phyloP scores from a whole-genome alignment of 2,329 filamentous ascomycete species.

The Nemania diffusa region DNA sequence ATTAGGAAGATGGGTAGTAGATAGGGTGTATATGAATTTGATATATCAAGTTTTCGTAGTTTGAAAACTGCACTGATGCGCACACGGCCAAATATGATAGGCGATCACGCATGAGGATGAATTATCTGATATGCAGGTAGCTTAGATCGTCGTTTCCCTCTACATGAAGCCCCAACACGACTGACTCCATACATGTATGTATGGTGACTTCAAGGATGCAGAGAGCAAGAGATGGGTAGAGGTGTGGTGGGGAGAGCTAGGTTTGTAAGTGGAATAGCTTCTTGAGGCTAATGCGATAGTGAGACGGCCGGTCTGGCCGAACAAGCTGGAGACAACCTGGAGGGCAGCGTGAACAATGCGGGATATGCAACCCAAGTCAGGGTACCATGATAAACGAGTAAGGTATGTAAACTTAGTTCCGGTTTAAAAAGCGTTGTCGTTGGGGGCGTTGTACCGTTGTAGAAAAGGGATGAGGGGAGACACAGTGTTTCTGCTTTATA shows the following conservation, averaged over 20 bases:
- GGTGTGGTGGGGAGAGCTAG: constrained; percentile 21
- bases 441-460: background rate
- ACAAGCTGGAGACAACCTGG: too few species aligned
- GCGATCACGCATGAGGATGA: background rate
- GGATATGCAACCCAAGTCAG: constrained; percentile 6
- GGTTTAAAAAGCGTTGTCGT: background rate
- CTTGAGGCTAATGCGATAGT: constrained; percentile 20
- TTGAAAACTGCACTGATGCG: background rate
- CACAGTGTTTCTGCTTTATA: background rate
- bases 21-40: background rate
- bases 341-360: constrained; percentile 4
- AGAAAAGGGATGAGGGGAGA: background rate
- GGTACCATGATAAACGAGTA: constrained; percentile 6
- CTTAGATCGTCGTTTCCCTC: constrained; percentile 13
- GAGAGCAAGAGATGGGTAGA: constrained; percentile 18
- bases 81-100: background rate
- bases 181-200: constrained; percentile 3
- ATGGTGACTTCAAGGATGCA: constrained; percentile 7
- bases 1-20: background rate
- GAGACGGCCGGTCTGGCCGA: constrained; percentile 5
- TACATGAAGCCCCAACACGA: constrained; percentile 1
- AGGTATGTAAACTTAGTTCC: background rate
- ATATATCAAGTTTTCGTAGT: background rate
- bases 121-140: background rate
- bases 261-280: constrained; percentile 22